Evolutionary conservation across 768 basidiomycete genomes (phyloP), one percentile per base, ranked within the genome.

Genomic region (Leccinum obscurum): DNA sequence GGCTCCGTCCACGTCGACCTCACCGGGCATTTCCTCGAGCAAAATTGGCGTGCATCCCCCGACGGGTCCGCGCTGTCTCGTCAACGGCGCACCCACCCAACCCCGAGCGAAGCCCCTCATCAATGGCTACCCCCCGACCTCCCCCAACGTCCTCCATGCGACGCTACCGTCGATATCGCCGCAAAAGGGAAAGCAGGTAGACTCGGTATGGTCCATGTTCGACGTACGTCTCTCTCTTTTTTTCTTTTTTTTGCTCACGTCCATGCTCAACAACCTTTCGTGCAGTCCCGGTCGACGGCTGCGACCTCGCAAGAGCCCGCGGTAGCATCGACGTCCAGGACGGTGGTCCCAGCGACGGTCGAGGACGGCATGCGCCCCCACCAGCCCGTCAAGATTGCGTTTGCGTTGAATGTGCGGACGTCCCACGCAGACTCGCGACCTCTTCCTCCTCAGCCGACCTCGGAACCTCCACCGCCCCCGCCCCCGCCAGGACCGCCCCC

Each of bases 31-130:
- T 35, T 64, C 71, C 55, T 66, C 59, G 58, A 76, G 73, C 60
- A 78, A 83, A 67, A 77, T 83, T 68, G 84, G 83, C 55, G 81
- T 77, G 51, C 72, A 77, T 4, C 88, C 85, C 9, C 88, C 88
- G 13, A 89, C 86, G 2, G 88, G 85, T 1, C 88, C 88, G 15
- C 80, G 87, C 49, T 86, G 84, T 68, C 77, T 88, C 51, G 73
- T 77, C 53, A 80, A 78, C 61, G 80, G 77, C 56, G 59, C 65
- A 56, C 71, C 72, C 58, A 57, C 59, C 52, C 68, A 68, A 54
- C 57, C 70, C 57, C 65, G 68, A 60, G 44, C 78, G 54, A 85
- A 84, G 67, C 70, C 76, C 53, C 71, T 78, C 52, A 66, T 76
- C 59, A 83, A 84, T 59, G 83, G 81, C 14, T 74, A 78, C 57